phyloP scores from a whole-genome alignment of 208 protist species.

The Herpetomonas samuelpessoai region DNA sequence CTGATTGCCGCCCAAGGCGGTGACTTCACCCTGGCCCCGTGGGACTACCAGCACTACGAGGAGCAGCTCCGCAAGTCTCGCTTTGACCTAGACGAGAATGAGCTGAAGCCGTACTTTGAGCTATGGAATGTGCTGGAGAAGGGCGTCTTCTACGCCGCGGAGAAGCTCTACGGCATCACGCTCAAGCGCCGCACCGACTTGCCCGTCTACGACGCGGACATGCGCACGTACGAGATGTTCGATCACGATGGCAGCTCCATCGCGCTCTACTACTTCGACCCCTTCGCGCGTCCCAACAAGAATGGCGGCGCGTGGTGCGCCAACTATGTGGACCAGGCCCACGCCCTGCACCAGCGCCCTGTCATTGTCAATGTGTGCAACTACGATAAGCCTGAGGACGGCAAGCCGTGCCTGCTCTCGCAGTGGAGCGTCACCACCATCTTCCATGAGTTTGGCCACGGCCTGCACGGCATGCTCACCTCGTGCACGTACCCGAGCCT shows the following conservation, averaged over 20 bases:
- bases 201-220: slow-evolving; percentile 46
- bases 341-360: slow-evolving; percentile 27
- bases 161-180: slow-evolving; percentile 50
- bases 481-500: slow-evolving; percentile 30
- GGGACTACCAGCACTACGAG: slow-evolving; percentile 50
- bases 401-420: slow-evolving; percentile 57
- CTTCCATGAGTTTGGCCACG: slow-evolving; percentile 68
- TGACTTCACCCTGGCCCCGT: slow-evolving; percentile 28
- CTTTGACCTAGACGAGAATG: slow-evolving; percentile 44
- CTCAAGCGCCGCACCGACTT: slow-evolving; percentile 38
- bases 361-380: slow-evolving; percentile 61
- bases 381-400: slow-evolving; percentile 39
- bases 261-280: slow-evolving; percentile 50
- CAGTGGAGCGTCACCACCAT: slow-evolving; percentile 55
- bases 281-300: slow-evolving; percentile 51
- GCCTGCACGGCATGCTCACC: slow-evolving; percentile 77
- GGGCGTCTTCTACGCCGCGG: slow-evolving; percentile 50
- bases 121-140: slow-evolving; percentile 44
- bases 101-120: slow-evolving; percentile 54
- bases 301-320: slow-evolving; percentile 57
- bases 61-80: slow-evolving; percentile 42
- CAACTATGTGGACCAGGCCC: slow-evolving; percentile 37
- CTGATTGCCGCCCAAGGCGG: slow-evolving; percentile 23
- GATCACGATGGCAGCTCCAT: slow-evolving; percentile 26
- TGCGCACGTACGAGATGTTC: slow-evolving; percentile 35